Conservation (phyloP, 192 early-diverging fungal genomes). For the Backusella sp. region DNA sequence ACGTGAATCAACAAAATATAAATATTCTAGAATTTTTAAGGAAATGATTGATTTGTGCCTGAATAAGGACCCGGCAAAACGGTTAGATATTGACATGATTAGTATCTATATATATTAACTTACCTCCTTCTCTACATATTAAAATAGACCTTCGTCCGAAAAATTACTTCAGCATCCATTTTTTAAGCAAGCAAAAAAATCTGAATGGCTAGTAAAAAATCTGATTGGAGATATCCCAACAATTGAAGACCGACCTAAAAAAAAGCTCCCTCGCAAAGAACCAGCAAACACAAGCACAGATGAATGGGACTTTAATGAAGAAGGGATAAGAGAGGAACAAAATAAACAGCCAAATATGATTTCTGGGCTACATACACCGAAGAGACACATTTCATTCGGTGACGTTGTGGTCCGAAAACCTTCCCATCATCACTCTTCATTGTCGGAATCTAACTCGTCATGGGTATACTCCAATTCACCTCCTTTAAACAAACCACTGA, state of each 20-base stretch:
- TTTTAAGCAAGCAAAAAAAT: conserved; percentile 77
- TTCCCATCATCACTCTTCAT: conserved; percentile 8
- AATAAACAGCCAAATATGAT: conserved; percentile 10
- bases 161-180: conserved; percentile 75
- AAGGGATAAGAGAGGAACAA: background rate
- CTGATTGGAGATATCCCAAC: conserved; percentile 67
- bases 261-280: conserved; percentile 44
- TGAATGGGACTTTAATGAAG: conserved; percentile 67
- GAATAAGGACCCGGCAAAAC: conserved; percentile 73
- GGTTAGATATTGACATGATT: conserved; percentile 29
- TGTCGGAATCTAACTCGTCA: conserved; percentile 2
- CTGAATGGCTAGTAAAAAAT: conserved; percentile 58
- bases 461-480: conserved; percentile 3
- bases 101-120: background rate
- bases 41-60: conserved; percentile 86
- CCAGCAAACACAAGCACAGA: conserved; percentile 43
- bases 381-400: conserved; percentile 46
- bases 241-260: conserved; percentile 65
- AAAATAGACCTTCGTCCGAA: conserved; percentile 70
- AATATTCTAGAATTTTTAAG: conserved; percentile 75
- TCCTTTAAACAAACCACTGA: background rate
- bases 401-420: conserved; percentile 36
- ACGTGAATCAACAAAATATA: conserved; percentile 68
- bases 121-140: background rate
- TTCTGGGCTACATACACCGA: background rate